Conservation (phyloP, 2,329 filamentous ascomycete genomes). For the Fusarium torulosum region DNA sequence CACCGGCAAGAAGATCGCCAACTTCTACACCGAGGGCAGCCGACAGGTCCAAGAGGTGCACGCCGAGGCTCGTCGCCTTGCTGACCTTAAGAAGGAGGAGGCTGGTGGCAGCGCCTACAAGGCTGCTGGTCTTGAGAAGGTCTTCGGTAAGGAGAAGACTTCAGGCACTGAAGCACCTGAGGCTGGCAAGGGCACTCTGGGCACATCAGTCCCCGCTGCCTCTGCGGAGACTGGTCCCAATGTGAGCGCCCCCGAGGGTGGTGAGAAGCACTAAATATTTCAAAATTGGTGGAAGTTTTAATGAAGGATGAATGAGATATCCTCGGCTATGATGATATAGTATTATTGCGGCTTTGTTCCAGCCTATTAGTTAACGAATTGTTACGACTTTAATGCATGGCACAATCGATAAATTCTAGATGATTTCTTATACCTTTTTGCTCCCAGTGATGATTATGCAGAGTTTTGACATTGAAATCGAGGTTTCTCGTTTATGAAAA, state of each 20-base stretch:
- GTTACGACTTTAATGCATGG: slow-evolving; percentile 42
- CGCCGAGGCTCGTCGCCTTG: slow-evolving; percentile 86
- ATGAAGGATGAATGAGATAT: slow-evolving; percentile 12
- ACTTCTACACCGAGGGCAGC: slow-evolving; percentile 87
- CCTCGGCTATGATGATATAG: slow-evolving; percentile 12
- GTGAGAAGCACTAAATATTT: slow-evolving; percentile 37
- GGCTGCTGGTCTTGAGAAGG: slow-evolving; percentile 67
- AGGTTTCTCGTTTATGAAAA: too few relatives aligned
- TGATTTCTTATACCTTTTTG: background rate
- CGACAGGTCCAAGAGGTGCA: slow-evolving; percentile 97
- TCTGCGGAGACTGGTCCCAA: slow-evolving; percentile 40
- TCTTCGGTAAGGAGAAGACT: slow-evolving; percentile 67
- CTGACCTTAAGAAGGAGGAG: slow-evolving; percentile 83
- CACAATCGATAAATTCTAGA: slow-evolving; percentile 37
- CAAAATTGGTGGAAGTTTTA: slow-evolving; percentile 7
- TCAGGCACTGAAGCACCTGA: slow-evolving; percentile 35
- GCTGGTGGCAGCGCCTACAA: slow-evolving; percentile 70
- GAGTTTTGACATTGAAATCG: too few relatives aligned
- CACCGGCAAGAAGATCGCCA: slow-evolving; percentile 86
- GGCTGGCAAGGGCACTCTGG: slow-evolving; percentile 29
- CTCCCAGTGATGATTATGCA: too few relatives aligned
- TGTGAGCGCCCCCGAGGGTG: slow-evolving; percentile 44
- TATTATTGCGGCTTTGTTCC: slow-evolving; percentile 19
- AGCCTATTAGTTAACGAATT: slow-evolving; percentile 38
- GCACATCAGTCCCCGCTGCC: slow-evolving; percentile 40